Percentiles rank a stretch among this genome's conserved stretches.
phyloP scores from a whole-genome alignment of 2,329 filamentous ascomycete species.

The Scedosporium boydii region DNA sequence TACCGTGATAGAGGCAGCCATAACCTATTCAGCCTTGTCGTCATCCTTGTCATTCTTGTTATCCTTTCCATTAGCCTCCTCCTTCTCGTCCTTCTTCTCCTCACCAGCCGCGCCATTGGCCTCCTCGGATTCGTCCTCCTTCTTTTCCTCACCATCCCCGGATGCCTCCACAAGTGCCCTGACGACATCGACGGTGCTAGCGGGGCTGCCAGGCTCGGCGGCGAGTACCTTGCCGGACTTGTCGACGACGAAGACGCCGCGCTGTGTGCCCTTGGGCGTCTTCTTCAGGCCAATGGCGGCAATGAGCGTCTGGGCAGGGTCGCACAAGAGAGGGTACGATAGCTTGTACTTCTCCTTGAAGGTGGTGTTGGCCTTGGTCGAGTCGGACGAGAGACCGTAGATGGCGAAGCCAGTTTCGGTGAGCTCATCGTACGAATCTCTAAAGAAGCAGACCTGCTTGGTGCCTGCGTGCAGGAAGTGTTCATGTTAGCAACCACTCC shows the following conservation, averaged over 20 bases:
- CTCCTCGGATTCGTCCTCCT: slow-evolving; percentile 7
- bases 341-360: slow-evolving; percentile 90
- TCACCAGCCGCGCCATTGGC: slow-evolving; percentile 1
- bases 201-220: slow-evolving; percentile 65
- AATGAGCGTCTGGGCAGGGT: slow-evolving; percentile 66
- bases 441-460: slow-evolving; percentile 86
- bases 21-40: slow-evolving; percentile 7
- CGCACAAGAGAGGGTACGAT: slow-evolving; percentile 81
- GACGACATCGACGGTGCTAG: slow-evolving; percentile 67
- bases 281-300: slow-evolving; percentile 85
- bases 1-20: neutral
- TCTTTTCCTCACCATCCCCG: slow-evolving; percentile 20
- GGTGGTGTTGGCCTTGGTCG: slow-evolving; percentile 80
- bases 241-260: slow-evolving; percentile 81
- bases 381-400: slow-evolving; percentile 83
- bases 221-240: slow-evolving; percentile 74
- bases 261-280: slow-evolving; percentile 64
- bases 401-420: slow-evolving; percentile 73
- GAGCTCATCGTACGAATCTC: slow-evolving; percentile 70
- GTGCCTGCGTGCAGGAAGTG: slow-evolving; percentile 53
- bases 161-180: slow-evolving; percentile 54
- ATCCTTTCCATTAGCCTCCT: slow-evolving; percentile 12
- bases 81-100: slow-evolving; percentile 9
- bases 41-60: slow-evolving; percentile 10
- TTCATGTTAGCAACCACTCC: too few species aligned